A percentile compares a stretch with the other conserved stretches of the same genome.
Conservation (phyloP, 1,284 basidiomycete genomes). For the Neolentinus lepideus region DNA sequence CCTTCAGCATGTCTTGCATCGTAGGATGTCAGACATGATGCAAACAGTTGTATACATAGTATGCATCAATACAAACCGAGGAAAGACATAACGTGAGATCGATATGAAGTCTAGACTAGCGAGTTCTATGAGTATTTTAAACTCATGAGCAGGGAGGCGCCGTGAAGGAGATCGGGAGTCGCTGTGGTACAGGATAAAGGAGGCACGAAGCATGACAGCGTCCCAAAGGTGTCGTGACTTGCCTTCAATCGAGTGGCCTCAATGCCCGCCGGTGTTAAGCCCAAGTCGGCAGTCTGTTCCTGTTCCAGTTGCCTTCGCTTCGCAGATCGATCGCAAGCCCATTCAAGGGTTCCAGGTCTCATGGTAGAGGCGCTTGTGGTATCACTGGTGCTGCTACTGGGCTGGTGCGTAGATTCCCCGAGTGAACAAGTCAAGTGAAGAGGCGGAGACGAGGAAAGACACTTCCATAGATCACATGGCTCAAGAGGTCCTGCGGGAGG, state of each 20-base stretch:
- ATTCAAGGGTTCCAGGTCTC: slow-evolving; percentile 30
- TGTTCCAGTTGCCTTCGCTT: slow-evolving; percentile 22
- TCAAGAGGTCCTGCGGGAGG: slow-evolving; percentile 2
- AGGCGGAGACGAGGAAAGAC: slow-evolving; percentile 14
- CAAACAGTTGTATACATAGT: background rate
- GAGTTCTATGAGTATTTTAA: background rate
- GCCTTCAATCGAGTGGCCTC: no score
- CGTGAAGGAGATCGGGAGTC: background rate
- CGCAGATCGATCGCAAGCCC: slow-evolving; percentile 35
- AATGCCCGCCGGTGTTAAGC: background rate
- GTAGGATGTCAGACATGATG: background rate
- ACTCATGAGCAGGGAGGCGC: background rate
- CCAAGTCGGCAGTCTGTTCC: background rate
- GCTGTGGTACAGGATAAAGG: background rate
- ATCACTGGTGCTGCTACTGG: background rate
- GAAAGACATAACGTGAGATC: background rate
- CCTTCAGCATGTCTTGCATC: background rate
- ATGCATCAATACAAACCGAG: background rate
- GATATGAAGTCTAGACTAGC: background rate
- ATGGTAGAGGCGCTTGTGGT: background rate
- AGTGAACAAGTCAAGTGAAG: background rate
- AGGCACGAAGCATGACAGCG: background rate
- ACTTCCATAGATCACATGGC: slow-evolving; percentile 15
- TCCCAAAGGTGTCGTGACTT: no score
- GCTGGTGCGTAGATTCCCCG: no score